These are phyloP conservation scores for Catenaria anguillulae DNA, from an alignment of 371 early-diverging fungal species.

Conservation along the genomic window DNA sequence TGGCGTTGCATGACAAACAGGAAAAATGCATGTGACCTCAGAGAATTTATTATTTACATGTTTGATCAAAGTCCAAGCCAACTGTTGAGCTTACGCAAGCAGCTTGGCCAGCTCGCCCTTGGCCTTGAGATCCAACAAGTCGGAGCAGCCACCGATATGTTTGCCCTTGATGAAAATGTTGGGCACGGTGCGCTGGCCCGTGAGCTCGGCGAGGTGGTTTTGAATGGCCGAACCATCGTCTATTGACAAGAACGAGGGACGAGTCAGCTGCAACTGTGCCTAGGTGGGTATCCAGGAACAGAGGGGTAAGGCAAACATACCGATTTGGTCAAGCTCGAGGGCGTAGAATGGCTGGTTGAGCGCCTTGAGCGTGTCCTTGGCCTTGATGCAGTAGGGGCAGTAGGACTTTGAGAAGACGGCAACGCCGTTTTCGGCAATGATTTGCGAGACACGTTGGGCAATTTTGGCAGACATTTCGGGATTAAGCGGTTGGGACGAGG, in stretches of 20 bases:
- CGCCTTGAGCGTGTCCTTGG: conserved; percentile 46
- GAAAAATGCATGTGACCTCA: too few species aligned
- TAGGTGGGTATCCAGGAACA: too few species aligned
- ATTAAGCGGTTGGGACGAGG: not conserved
- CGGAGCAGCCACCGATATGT: conserved; percentile 76
- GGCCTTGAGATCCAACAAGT: conserved; percentile 35
- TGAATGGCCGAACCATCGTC: conserved; percentile 66
- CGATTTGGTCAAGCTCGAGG: conserved; percentile 35
- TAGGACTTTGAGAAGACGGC: conserved; percentile 69
- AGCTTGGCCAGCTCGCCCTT: conserved; percentile 46
- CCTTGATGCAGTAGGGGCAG: conserved; percentile 67
- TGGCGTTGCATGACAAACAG: too few species aligned
- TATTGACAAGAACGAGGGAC: not conserved
- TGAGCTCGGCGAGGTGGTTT: conserved; percentile 42
- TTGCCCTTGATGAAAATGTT: conserved; percentile 64
- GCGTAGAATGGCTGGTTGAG: conserved; percentile 31
- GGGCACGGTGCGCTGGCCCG: conserved; percentile 76
- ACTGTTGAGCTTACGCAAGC: too few species aligned
- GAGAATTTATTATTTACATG: too few species aligned
- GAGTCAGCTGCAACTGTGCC: not conserved
- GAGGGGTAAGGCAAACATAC: not conserved
- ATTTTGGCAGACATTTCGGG: not conserved
- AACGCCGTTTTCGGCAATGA: conserved; percentile 26
- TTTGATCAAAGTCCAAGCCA: too few species aligned
- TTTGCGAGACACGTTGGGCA: conserved; percentile 11